Percentiles rank a stretch among this genome's conserved stretches.
Evolutionary conservation across 768 basidiomycete species (phyloP).

Genomic region (Glaciozyma martinii): DNA sequence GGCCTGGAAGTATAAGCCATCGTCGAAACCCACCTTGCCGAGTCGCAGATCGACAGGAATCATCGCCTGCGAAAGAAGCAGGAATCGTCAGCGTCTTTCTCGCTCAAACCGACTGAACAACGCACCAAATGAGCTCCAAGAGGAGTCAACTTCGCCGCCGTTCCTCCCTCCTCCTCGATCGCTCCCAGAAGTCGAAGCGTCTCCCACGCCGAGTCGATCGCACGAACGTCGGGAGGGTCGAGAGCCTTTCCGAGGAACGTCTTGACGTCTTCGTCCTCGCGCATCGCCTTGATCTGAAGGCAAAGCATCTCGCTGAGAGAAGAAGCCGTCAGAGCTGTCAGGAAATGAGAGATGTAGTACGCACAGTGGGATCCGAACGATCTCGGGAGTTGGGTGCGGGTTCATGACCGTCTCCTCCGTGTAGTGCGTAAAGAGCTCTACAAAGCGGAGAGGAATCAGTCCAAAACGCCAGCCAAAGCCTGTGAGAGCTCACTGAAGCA

Average conservation of each 20-base stretch:
- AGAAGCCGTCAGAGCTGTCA: too few relatives aligned
- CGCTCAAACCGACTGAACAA: neutral
- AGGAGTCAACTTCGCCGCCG: slow-evolving; percentile 53
- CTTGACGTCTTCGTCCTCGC: slow-evolving; percentile 68
- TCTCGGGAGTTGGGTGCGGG: slow-evolving; percentile 73
- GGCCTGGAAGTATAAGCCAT: neutral
- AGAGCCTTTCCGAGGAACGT: slow-evolving; percentile 67
- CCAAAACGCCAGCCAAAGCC: accelerated
- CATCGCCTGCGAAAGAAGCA: slow-evolving; percentile 41
- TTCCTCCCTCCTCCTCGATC: slow-evolving; percentile 49
- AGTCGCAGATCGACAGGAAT: slow-evolving; percentile 82
- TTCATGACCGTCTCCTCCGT: slow-evolving; percentile 59
- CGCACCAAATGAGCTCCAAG: slow-evolving; percentile 65
- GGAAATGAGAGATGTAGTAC: too few relatives aligned
- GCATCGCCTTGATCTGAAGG: slow-evolving; percentile 69
- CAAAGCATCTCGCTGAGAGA: slow-evolving; percentile 54
- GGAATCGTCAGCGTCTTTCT: neutral
- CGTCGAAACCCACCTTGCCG: slow-evolving; percentile 54
- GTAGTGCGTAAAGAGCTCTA: slow-evolving; percentile 62
- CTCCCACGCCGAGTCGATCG: slow-evolving; percentile 67
- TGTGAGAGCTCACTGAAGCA: slow-evolving; percentile 53
- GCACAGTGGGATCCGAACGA: slow-evolving; percentile 64
- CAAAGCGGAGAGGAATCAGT: slow-evolving; percentile 27
- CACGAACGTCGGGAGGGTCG: slow-evolving; percentile 65
- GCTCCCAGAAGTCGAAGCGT: slow-evolving; percentile 71